Percentiles rank a stretch among this genome's conserved stretches.
Conservation (phyloP, 352 stramenopile species). For the Globisporangium nagaii region DNA sequence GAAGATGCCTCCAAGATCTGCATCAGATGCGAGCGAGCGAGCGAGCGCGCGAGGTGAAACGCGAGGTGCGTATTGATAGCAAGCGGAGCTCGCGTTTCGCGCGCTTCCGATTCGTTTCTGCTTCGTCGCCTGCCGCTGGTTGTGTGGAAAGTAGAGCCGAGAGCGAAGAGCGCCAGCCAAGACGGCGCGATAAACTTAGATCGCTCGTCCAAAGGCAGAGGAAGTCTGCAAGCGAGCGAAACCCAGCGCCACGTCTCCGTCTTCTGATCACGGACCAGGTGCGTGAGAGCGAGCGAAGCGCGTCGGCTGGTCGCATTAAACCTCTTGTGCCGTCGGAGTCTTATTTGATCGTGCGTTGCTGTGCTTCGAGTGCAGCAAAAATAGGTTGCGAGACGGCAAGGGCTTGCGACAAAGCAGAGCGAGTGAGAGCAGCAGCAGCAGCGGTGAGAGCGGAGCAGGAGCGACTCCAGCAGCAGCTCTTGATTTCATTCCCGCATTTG, state of each 20-base stretch:
- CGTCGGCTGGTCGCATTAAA: too few species aligned
- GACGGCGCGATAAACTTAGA: too few species aligned
- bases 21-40: not conserved
- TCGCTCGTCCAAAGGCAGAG: too few species aligned
- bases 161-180: not conserved
- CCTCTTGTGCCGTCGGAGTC: not conserved
- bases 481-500: conserved; percentile 7
- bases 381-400: not conserved
- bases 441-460: too few species aligned
- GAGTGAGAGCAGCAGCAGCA: not conserved
- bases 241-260: not conserved
- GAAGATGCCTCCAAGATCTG: too few species aligned
- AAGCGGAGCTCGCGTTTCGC: not conserved
- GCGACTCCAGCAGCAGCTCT: too few species aligned
- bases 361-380: not conserved
- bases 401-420: not conserved
- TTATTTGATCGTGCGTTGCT: not conserved
- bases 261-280: not conserved
- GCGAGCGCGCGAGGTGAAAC: not conserved
- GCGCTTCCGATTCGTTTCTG: not conserved
- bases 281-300: too few species aligned
- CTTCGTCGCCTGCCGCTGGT: too few species aligned
- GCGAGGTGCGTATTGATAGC: conserved; percentile 1
- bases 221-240: too few species aligned
- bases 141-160: too few species aligned